A percentile compares a stretch with the other conserved stretches of the same genome.
These are phyloP conservation scores for Linum lewisii DNA, from an alignment of 345 rosid genomes.

Conservation along the genomic window DNA sequence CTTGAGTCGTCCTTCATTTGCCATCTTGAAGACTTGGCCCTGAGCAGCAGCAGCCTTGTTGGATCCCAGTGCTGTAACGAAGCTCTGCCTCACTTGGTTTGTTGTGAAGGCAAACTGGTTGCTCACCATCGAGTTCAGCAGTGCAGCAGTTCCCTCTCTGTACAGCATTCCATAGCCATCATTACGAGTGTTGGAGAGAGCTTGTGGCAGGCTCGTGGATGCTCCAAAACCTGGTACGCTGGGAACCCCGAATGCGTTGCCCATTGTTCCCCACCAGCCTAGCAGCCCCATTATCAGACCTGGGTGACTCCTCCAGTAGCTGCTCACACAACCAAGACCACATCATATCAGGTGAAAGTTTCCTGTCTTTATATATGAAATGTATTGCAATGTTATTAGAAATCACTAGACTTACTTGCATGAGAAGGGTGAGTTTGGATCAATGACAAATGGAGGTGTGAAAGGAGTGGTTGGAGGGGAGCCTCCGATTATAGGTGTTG, in stretches of 20 bases:
- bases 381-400: no score
- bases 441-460: conserved; percentile 44
- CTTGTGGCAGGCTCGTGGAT: conserved; percentile 57
- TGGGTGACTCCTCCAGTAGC: conserved; percentile 94
- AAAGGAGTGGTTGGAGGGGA: not conserved
- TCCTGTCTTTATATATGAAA: no score
- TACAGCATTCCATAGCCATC: conserved; percentile 68
- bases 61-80: not conserved
- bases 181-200: conserved; percentile 62
- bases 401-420: conserved; percentile 61
- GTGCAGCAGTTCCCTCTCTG: conserved; percentile 51
- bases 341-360: no score
- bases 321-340: conserved; percentile 12
- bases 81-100: not conserved
- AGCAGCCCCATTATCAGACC: conserved; percentile 61
- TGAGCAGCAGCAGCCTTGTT: conserved; percentile 24
- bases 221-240: conserved; percentile 52
- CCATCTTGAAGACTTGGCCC: conserved; percentile 74
- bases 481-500: conserved; percentile 28
- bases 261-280: conserved; percentile 88
- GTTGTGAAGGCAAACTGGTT: not conserved
- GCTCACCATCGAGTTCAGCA: not conserved
- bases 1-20: conserved; percentile 77
- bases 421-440: conserved; percentile 59
- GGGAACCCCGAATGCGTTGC: conserved; percentile 44